Percentiles rank a stretch among this genome's conserved stretches.
phyloP scores from a whole-genome alignment of 2,329 filamentous ascomycete genomes.

The Thermochaetoides dissita region DNA sequence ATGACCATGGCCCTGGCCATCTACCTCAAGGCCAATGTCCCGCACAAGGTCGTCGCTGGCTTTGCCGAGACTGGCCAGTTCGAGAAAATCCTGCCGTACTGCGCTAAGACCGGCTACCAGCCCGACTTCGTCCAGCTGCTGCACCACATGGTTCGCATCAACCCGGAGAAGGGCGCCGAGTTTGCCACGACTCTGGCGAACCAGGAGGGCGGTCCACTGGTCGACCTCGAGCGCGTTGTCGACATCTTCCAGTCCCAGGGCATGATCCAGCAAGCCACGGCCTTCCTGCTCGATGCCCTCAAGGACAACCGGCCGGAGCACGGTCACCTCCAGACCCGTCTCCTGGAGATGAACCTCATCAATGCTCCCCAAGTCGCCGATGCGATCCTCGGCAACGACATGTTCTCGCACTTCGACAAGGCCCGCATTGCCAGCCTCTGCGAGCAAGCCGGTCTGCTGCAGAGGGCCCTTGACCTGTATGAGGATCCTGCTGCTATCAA shows the following conservation, averaged over 20 bases:
- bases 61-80: constrained; percentile 94
- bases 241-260: constrained; percentile 97
- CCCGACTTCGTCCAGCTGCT: constrained; percentile 91
- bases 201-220: constrained; percentile 70
- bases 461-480: constrained; percentile 85
- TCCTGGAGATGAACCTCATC: constrained; percentile 95
- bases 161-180: constrained; percentile 85
- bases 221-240: constrained; percentile 87
- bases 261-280: constrained; percentile 94
- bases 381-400: constrained; percentile 92
- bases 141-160: constrained; percentile 81
- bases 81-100: constrained; percentile 89
- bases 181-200: constrained; percentile 89
- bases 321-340: constrained; percentile 78
- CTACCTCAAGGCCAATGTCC: constrained; percentile 79
- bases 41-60: constrained; percentile 87
- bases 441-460: constrained; percentile 77
- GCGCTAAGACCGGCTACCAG: constrained; percentile 69
- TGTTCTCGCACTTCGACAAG: constrained; percentile 97
- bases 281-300: constrained; percentile 91
- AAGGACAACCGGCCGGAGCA: constrained; percentile 94
- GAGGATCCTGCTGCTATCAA: constrained; percentile 84
- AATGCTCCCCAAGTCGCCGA: constrained; percentile 96
- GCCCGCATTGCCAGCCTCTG: constrained; percentile 76
- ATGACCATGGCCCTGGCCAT: constrained; percentile 74